Evolutionary conservation across 495 filamentous ascomycete genomes (phyloP), one percentile per base, ranked within the genome.

Genomic region (Pseudomonodictys pantanalensis): DNA sequence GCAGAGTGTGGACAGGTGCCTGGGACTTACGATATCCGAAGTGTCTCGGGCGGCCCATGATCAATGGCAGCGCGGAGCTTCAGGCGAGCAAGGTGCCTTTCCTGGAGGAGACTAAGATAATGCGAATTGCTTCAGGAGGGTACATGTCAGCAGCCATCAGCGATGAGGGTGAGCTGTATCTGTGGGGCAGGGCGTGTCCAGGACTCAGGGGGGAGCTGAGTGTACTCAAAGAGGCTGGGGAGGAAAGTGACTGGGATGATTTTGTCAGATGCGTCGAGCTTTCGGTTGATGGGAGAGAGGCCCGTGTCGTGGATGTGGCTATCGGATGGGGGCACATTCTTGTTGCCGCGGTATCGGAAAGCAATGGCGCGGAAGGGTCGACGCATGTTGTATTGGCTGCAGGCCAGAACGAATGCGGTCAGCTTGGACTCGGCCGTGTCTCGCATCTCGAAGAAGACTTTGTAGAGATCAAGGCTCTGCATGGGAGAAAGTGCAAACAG

Each of bases 141-240:
- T 64, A 56, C 28, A 38, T 54, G 20, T 50, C 47, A 1, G 61
- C 61, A 1, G 61, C 61, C 2, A 2, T 64, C 15, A 45, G 18
- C 20, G 28, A 15, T 5, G 61, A 64, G 18, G 61, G 61, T 6
- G 54, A 58, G 39, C 26, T 64, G 4, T 64, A 44, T 29, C 7
- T 64, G 20, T 64, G 61, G 61, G 61, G 61, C 23, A 32, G 55
- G 23, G 54, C 54, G 2, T 47, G 29, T 46, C 54, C 54, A 12
- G 53, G 47, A 1, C 29, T 9, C 2, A 11, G 20, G 24, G 3
- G 12, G 26, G 25, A 57, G 39, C 53, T 61, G 17, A 11, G 3
- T 18, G 28, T 61, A 2, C 26, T 60, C 1, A 42, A 51, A 32
- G 25, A 48, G 3, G 18, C 3, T 18, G 18, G 15, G 25, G 12